These are phyloP conservation scores for Pinus albicaulis DNA, from an alignment of 75 land plant genomes.

Conservation along the genomic window DNA sequence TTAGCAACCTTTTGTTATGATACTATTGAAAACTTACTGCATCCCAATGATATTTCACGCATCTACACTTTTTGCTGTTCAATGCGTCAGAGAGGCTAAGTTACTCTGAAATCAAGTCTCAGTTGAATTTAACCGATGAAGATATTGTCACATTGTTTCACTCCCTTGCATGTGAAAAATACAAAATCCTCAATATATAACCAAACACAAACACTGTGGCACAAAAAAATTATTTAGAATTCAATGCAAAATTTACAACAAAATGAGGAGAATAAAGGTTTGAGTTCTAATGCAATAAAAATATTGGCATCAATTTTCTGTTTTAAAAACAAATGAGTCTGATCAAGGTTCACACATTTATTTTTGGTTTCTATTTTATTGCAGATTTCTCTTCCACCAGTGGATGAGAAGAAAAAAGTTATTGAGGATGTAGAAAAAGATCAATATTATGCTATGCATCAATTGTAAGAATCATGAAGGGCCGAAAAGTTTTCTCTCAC, in stretches of 20 bases:
- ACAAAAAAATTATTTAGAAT: slow-evolving; percentile 74
- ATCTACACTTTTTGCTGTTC: slow-evolving; percentile 80
- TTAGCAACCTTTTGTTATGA: not conserved
- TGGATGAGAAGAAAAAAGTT: slow-evolving; percentile 97
- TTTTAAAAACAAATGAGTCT: not conserved
- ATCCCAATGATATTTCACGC: too few species aligned
- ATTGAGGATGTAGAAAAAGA: slow-evolving; percentile 98
- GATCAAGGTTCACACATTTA: not conserved
- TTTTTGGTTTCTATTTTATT: not conserved
- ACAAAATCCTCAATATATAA: slow-evolving; percentile 85
- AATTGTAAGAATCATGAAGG: slow-evolving; percentile 96
- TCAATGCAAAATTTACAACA: slow-evolving; percentile 95
- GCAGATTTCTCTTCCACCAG: slow-evolving; percentile 93
- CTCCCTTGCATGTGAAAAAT: slow-evolving; percentile 89
- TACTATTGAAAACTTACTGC: not conserved
- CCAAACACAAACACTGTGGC: slow-evolving; percentile 78
- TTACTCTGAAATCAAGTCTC: slow-evolving; percentile 85
- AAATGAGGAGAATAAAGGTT: slow-evolving; percentile 97
- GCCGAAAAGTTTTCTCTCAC: slow-evolving; percentile 81
- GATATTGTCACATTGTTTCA: slow-evolving; percentile 87
- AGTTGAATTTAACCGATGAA: slow-evolving; percentile 87
- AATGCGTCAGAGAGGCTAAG: slow-evolving; percentile 85
- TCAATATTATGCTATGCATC: slow-evolving; percentile 90
- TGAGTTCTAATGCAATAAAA: not conserved
- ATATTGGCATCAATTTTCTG: not conserved